Evolutionary conservation across 768 basidiomycete species (phyloP).

Genomic region (Mycena metata): DNA sequence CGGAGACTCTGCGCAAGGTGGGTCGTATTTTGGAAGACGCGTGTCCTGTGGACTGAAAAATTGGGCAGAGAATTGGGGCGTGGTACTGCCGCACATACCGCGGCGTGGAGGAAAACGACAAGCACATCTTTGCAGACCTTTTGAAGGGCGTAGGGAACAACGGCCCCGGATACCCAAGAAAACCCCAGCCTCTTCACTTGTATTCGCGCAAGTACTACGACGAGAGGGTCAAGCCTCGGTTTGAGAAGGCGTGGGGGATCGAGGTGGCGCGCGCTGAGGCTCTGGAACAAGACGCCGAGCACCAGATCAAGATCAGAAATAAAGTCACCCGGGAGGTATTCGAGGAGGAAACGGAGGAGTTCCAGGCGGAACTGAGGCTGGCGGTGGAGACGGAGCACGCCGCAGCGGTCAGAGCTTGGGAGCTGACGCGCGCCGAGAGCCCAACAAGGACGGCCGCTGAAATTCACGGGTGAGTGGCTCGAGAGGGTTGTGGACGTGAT

Average conservation of each 20-base stretch:
- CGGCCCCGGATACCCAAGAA: not conserved
- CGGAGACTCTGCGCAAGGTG: not conserved
- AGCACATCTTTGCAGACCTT: not conserved
- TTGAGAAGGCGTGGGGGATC: not conserved
- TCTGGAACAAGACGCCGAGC: not conserved
- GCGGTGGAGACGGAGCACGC: not conserved
- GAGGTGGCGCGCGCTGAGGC: not conserved
- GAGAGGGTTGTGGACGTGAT: no score
- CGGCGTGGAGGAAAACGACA: not conserved
- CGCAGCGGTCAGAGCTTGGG: constrained; percentile 1
- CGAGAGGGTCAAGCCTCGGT: not conserved
- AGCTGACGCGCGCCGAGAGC: not conserved
- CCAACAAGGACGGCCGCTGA: not conserved
- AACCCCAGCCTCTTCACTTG: not conserved
- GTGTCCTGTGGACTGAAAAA: no score
- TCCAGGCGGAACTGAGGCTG: not conserved
- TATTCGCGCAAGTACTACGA: constrained; percentile 6
- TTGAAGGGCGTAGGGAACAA: not conserved
- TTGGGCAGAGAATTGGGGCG: not conserved
- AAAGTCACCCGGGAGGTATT: not conserved
- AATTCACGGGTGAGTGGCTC: not conserved
- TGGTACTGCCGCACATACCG: constrained; percentile 3
- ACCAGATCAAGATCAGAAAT: not conserved
- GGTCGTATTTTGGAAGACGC: not conserved
- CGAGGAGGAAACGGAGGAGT: not conserved